These are phyloP conservation scores for Choanephora cucurbitarum DNA, from an alignment of 371 early-diverging fungal genomes.

Conservation along the genomic window DNA sequence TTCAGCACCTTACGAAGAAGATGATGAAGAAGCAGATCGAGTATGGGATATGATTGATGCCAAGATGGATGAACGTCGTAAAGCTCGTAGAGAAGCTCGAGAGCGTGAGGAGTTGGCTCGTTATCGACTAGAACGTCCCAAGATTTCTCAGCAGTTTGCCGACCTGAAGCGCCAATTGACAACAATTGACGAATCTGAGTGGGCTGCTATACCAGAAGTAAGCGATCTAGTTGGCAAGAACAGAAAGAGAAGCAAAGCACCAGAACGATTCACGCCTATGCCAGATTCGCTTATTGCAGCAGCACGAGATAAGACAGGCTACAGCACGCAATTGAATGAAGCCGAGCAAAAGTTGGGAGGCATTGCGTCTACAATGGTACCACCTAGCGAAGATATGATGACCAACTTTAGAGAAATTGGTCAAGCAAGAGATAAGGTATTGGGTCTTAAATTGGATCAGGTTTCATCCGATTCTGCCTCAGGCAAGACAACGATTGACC, in stretches of 20 bases:
- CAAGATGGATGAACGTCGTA: constrained; percentile 88
- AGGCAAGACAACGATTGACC: constrained; percentile 87
- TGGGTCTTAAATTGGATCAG: constrained; percentile 88
- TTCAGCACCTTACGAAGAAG: constrained; percentile 87
- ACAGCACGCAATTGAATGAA: constrained; percentile 62
- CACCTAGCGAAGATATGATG: constrained; percentile 55
- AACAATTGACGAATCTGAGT: constrained; percentile 80
- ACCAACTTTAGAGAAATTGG: constrained; percentile 93
- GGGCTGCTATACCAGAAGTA: constrained; percentile 93
- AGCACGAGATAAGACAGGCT: constrained; percentile 56
- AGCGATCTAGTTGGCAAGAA: constrained; percentile 87
- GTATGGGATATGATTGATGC: constrained; percentile 91
- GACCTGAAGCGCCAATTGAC: constrained; percentile 87
- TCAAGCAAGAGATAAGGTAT: constrained; percentile 89
- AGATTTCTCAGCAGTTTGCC: constrained; percentile 89
- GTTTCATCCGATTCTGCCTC: constrained; percentile 69
- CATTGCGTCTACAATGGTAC: constrained; percentile 39
- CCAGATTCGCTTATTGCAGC: constrained; percentile 85
- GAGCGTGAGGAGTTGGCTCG: constrained; percentile 60
- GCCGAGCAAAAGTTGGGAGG: constrained; percentile 53
- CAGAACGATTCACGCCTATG: constrained; percentile 77
- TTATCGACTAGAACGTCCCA: constrained; percentile 61
- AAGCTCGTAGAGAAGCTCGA: constrained; percentile 70
- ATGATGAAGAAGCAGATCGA: constrained; percentile 96
- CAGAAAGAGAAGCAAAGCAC: constrained; percentile 64